phyloP scores from a whole-genome alignment of 805 yeast genomes.

The Metschnikowia dekortorum region DNA sequence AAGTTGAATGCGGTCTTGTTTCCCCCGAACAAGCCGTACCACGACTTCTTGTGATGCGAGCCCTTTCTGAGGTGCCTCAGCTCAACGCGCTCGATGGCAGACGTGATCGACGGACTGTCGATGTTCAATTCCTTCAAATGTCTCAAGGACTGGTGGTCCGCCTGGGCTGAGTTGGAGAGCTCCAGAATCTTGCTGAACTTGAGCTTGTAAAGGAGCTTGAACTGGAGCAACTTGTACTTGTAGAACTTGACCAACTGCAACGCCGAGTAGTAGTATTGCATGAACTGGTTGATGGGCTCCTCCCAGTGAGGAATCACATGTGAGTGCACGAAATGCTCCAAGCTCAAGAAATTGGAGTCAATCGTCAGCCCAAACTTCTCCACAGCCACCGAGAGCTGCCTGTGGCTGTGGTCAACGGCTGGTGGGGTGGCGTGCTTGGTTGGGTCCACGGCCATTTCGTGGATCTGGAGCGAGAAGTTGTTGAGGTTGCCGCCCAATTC shows the following conservation, averaged over 20 bases:
- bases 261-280: slow-evolving; percentile 40
- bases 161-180: slow-evolving; percentile 24
- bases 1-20: slow-evolving; percentile 18
- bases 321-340: slow-evolving; percentile 40
- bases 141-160: slow-evolving; percentile 15
- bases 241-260: slow-evolving; percentile 45
- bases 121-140: slow-evolving; percentile 30
- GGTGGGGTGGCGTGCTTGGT: slow-evolving; percentile 6
- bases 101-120: slow-evolving; percentile 36
- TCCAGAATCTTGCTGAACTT: slow-evolving; percentile 38
- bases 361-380: slow-evolving; percentile 53
- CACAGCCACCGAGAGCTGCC: slow-evolving; percentile 29
- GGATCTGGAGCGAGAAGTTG: slow-evolving; percentile 47
- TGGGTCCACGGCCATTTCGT: slow-evolving; percentile 18
- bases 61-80: slow-evolving; percentile 18
- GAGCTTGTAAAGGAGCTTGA: slow-evolving; percentile 36
- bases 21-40: slow-evolving; percentile 45
- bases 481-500: slow-evolving; percentile 57
- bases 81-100: slow-evolving; percentile 32
- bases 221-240: slow-evolving; percentile 50
- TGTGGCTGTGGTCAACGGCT: slow-evolving; percentile 5
- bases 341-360: slow-evolving; percentile 47
- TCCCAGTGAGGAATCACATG: slow-evolving; percentile 40
- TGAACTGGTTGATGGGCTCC: slow-evolving; percentile 48
- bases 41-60: slow-evolving; percentile 27